Evolutionary conservation across 225 moss, liverwort and hornwort genomes (phyloP).

Genomic region (Bryoerythrophyllum caledonicum): DNA sequence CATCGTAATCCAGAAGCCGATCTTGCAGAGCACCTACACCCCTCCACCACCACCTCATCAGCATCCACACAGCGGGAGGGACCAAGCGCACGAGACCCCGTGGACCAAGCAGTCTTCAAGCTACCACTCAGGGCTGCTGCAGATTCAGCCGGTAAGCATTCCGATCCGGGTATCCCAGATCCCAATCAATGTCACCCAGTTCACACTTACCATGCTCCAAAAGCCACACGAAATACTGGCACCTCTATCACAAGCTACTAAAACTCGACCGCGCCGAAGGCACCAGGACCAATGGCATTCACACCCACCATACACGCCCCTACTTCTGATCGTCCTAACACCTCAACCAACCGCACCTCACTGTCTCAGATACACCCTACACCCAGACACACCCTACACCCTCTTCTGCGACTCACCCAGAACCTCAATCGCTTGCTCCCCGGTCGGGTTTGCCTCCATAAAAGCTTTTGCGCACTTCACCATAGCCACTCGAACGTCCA

Average conservation of each 20-base stretch:
- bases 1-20: slow-evolving; percentile 83
- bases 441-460: slow-evolving; percentile 61
- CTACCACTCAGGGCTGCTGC: slow-evolving; percentile 1
- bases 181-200: background rate
- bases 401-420: slow-evolving; percentile 50
- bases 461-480: slow-evolving; percentile 73
- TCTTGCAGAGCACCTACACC: slow-evolving; percentile 69
- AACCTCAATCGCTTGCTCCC: slow-evolving; percentile 69
- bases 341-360: background rate
- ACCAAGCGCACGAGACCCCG: background rate
- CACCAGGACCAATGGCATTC: background rate
- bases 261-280: background rate
- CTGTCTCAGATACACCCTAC: background rate
- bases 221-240: background rate
- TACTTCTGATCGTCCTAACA: background rate
- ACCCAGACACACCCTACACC: background rate
- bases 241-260: background rate
- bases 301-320: background rate
- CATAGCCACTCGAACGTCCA: slow-evolving; percentile 82
- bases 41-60: slow-evolving; percentile 23
- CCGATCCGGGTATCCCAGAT: background rate
- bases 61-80: background rate
- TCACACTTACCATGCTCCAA: background rate
- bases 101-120: background rate
- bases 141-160: background rate